Conservation (phyloP, 2,329 filamentous ascomycete species). For the Fusarium domesticum region DNA sequence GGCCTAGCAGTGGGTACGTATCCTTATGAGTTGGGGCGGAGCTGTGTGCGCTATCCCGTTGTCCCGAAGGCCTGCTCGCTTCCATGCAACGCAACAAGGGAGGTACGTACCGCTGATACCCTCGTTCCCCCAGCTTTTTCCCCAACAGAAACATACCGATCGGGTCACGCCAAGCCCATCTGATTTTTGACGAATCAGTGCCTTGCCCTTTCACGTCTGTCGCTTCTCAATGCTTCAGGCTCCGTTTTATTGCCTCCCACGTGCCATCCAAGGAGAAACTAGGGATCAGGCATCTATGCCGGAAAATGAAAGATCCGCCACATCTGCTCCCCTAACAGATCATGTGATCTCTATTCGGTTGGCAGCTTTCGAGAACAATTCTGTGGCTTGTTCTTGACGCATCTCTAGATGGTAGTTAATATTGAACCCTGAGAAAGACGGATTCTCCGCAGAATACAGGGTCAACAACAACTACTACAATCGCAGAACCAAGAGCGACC, state of each 20-base stretch:
- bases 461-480: too few relatives aligned
- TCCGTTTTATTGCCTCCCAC: too few relatives aligned
- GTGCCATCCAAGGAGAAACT: not conserved
- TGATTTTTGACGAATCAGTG: constrained; percentile 11
- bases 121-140: constrained; percentile 25
- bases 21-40: constrained; percentile 4
- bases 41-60: constrained; percentile 10
- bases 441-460: too few relatives aligned
- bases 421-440: too few relatives aligned
- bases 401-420: too few relatives aligned
- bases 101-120: constrained; percentile 14
- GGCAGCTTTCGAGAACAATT: not conserved
- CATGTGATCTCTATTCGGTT: not conserved
- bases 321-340: not conserved
- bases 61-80: constrained; percentile 10
- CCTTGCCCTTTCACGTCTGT: constrained; percentile 8
- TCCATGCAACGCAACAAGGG: not conserved
- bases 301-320: not conserved
- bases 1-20: not conserved
- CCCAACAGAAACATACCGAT: constrained; percentile 30
- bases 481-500: too few relatives aligned
- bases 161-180: constrained; percentile 23
- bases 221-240: too few relatives aligned
- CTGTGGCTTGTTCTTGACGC: not conserved
- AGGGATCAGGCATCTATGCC: not conserved